These are phyloP conservation scores for Starmerella stigmatis DNA, from an alignment of 805 yeast genomes.

Conservation along the genomic window DNA sequence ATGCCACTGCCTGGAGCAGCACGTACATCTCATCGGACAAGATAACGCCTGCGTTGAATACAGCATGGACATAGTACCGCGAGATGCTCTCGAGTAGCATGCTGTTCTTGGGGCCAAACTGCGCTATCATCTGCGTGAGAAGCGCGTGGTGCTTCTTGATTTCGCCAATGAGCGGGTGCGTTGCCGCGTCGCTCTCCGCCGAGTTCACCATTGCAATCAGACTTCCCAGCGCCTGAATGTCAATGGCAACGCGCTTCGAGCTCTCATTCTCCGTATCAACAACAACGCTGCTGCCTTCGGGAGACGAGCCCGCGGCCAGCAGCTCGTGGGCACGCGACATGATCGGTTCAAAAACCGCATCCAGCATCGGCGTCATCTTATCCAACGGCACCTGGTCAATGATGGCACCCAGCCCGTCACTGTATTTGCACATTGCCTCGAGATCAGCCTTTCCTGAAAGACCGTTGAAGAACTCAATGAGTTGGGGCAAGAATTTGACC, in stretches of 20 bases:
- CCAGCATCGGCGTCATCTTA: conserved; percentile 39
- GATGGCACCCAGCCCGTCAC: conserved; percentile 84
- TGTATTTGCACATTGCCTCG: conserved; percentile 63
- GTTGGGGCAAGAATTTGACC: conserved; percentile 58
- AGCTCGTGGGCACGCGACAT: conserved; percentile 45
- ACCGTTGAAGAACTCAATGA: conserved; percentile 59
- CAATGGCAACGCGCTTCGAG: conserved; percentile 13
- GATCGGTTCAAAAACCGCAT: conserved; percentile 64
- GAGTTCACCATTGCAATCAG: conserved; percentile 59
- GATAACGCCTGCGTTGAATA: conserved; percentile 18
- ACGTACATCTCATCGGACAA: conserved; percentile 7
- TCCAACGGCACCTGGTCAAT: conserved; percentile 35
- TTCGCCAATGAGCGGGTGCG: conserved; percentile 29
- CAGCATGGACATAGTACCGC: conserved; percentile 17
- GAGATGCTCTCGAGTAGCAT: conserved; percentile 14
- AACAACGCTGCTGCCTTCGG: not conserved
- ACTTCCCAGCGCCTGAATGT: conserved; percentile 46
- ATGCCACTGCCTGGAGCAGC: conserved; percentile 8
- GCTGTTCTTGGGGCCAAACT: conserved; percentile 7
- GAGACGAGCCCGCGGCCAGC: not conserved
- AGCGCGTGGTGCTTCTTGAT: conserved; percentile 13
- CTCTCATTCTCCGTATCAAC: not conserved
- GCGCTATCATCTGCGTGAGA: conserved; percentile 9
- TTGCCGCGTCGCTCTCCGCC: conserved; percentile 25
- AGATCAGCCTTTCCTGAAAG: conserved; percentile 48